Conservation (phyloP, 2,329 filamentous ascomycete genomes). For the Trichoderma polysporum region DNA sequence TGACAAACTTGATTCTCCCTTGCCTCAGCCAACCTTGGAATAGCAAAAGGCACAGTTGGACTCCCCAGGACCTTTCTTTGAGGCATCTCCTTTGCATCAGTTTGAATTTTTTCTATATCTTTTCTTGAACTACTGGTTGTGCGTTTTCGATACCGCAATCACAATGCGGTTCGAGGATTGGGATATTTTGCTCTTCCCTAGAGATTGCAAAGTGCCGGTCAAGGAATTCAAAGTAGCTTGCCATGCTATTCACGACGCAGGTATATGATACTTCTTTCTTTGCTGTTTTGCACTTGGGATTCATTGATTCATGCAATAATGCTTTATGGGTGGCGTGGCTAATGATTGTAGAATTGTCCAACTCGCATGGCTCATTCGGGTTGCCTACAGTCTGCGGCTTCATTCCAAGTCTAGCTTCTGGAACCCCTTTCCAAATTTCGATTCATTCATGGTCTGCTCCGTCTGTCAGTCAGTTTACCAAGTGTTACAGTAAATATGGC, state of each 20-base stretch:
- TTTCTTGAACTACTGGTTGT: not conserved
- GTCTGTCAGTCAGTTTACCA: slow-evolving; percentile 56
- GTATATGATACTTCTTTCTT: slow-evolving; percentile 30
- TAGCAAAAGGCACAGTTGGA: slow-evolving; percentile 8
- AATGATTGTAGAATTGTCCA: slow-evolving; percentile 48
- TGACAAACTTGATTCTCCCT: not conserved
- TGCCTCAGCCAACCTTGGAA: slow-evolving; percentile 1
- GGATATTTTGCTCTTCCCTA: slow-evolving; percentile 80
- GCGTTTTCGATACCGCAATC: slow-evolving; percentile 14
- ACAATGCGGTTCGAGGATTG: slow-evolving; percentile 82
- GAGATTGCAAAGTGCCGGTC: slow-evolving; percentile 64
- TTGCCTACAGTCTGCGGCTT: slow-evolving; percentile 72
- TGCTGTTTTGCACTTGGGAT: too few species aligned
- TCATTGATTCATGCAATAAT: too few species aligned
- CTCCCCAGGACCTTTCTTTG: not conserved
- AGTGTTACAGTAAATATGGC: slow-evolving; percentile 54
- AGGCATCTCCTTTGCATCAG: not conserved
- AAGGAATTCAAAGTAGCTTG: slow-evolving; percentile 82
- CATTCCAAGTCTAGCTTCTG: slow-evolving; percentile 61
- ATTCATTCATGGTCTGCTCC: slow-evolving; percentile 72
- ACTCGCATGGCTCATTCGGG: slow-evolving; percentile 47
- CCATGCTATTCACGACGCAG: slow-evolving; percentile 60
- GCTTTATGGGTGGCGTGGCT: not conserved
- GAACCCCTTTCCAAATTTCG: slow-evolving; percentile 67
- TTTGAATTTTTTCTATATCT: not conserved